These are phyloP conservation scores for Skeletonema marinoi DNA, from an alignment of 108 stramenopile species.

Conservation along the genomic window DNA sequence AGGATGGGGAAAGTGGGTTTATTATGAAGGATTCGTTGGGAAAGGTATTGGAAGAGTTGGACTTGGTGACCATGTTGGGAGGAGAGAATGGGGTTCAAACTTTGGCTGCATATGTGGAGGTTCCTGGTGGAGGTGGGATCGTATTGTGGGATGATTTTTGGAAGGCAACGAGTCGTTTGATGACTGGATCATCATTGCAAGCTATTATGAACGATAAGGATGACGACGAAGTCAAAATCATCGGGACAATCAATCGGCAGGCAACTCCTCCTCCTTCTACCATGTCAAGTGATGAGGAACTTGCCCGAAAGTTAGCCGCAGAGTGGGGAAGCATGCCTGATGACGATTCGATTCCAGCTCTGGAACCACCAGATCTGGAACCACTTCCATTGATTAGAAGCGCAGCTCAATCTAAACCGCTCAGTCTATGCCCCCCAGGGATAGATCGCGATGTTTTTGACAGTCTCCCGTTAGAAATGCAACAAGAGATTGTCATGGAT, in stretches of 20 bases:
- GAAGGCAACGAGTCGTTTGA: conserved; percentile 58
- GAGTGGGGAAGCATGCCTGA: conserved; percentile 56
- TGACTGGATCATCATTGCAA: conserved; percentile 69
- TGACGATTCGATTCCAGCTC: not conserved
- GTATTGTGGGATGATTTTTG: conserved; percentile 86
- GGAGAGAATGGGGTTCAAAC: conserved; percentile 53
- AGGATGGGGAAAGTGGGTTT: conserved; percentile 76
- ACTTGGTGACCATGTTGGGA: conserved; percentile 41
- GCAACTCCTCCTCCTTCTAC: conserved; percentile 6
- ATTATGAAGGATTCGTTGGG: conserved; percentile 55
- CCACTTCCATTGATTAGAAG: conserved; percentile 26
- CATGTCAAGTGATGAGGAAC: conserved; percentile 54
- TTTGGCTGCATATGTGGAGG: conserved; percentile 68
- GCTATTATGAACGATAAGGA: conserved; percentile 39
- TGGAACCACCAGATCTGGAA: not conserved
- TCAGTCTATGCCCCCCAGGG: not conserved
- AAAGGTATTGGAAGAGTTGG: conserved; percentile 55
- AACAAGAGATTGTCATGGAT: not conserved
- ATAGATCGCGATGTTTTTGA: not conserved
- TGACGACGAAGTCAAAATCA: conserved; percentile 1
- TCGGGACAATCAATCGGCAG: not conserved
- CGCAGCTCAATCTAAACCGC: conserved; percentile 48
- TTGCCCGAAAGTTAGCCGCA: conserved; percentile 54
- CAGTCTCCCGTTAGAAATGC: not conserved
- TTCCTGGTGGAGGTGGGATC: conserved; percentile 64